phyloP scores from a whole-genome alignment of 768 basidiomycete genomes.

The Cystofilobasidium capitatum region DNA sequence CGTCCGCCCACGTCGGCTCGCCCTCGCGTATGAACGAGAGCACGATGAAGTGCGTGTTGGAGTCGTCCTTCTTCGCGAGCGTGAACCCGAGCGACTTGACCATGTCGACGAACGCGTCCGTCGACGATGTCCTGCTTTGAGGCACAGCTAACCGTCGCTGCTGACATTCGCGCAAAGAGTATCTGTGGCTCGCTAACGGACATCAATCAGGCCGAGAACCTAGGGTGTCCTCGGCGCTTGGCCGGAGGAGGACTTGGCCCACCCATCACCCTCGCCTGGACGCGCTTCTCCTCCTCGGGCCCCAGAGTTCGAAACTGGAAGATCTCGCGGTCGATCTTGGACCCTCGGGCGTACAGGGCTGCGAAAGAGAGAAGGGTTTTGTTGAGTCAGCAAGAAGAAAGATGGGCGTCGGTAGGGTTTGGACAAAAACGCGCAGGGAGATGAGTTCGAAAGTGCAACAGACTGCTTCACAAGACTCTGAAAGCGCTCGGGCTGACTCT shows the following conservation, averaged over 20 bases:
- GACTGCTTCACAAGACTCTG: not conserved
- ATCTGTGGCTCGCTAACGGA: no score
- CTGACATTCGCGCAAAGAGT: no score
- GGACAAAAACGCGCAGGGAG: not conserved
- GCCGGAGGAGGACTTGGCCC: not conserved
- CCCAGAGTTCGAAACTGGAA: not conserved
- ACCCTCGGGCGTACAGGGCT: not conserved
- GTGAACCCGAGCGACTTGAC: conserved; percentile 48
- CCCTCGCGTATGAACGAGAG: conserved; percentile 57
- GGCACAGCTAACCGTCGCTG: no score
- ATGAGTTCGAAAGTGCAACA: not conserved
- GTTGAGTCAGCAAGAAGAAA: not conserved
- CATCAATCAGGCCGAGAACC: no score
- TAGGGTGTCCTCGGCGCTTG: no score
- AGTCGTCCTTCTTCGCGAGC: conserved; percentile 56
- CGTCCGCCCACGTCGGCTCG: conserved; percentile 40
- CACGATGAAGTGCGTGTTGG: conserved; percentile 32
- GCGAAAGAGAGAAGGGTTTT: not conserved
- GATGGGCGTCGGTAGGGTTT: not conserved
- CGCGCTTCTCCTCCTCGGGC: not conserved
- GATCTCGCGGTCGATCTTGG: not conserved
- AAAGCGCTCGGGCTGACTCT: not conserved
- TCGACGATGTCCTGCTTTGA: no score
- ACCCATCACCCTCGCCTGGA: not conserved
- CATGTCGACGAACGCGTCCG: not conserved